Conservation (phyloP, 108 stramenopile species). For the Cyclotella sp. region DNA sequence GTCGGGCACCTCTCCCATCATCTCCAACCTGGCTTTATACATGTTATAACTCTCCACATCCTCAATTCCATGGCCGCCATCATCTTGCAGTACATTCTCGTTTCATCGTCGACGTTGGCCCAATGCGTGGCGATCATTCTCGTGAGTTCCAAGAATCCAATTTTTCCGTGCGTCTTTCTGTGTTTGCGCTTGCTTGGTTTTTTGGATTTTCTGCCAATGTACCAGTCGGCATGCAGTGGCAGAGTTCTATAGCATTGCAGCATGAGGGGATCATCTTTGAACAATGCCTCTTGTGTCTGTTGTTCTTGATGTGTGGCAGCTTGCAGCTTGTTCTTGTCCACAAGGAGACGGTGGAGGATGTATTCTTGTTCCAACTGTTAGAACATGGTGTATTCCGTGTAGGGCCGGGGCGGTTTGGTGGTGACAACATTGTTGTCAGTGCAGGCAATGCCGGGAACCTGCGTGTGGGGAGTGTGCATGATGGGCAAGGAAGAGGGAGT, state of each 20-base stretch:
- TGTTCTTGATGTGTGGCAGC: neutral
- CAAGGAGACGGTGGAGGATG: slow-evolving; percentile 41
- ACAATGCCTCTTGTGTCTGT: slow-evolving; percentile 15
- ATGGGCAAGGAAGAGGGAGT: neutral
- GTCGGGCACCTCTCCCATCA: slow-evolving; percentile 45
- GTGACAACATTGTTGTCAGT: slow-evolving; percentile 18
- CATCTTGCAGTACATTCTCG: slow-evolving; percentile 47
- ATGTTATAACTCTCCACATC: slow-evolving; percentile 49
- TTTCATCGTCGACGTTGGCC: slow-evolving; percentile 50
- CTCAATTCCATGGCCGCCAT: slow-evolving; percentile 51
- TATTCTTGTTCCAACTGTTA: slow-evolving; percentile 52
- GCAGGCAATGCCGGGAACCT: no score
- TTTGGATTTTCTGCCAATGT: slow-evolving; percentile 46
- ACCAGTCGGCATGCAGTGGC: slow-evolving; percentile 52
- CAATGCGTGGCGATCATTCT: slow-evolving; percentile 68
- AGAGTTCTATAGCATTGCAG: slow-evolving; percentile 43
- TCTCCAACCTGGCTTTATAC: slow-evolving; percentile 36
- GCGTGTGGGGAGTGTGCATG: neutral
- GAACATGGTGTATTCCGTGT: slow-evolving; percentile 57
- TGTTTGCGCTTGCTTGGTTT: slow-evolving; percentile 56
- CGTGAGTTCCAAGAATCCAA: slow-evolving; percentile 80
- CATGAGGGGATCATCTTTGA: slow-evolving; percentile 51
- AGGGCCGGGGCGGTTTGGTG: slow-evolving; percentile 50
- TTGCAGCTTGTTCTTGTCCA: slow-evolving; percentile 14
- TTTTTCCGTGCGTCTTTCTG: slow-evolving; percentile 82